phyloP scores from a whole-genome alignment of 2,329 filamentous ascomycete genomes.

The Seiridium unicorne region DNA sequence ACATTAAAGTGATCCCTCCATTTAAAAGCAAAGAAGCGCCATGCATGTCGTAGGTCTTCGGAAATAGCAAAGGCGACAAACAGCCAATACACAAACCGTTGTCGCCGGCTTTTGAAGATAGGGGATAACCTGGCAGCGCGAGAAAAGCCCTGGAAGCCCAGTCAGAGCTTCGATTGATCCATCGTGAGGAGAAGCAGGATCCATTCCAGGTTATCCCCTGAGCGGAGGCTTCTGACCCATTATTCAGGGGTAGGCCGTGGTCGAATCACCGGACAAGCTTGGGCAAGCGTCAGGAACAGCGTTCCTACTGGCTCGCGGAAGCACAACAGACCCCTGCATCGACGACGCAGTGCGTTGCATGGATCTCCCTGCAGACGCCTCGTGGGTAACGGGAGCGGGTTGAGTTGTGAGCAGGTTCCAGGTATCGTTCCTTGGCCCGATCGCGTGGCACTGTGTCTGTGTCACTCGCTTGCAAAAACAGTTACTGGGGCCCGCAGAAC shows the following conservation, averaged over 20 bases:
- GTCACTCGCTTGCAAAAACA: no score
- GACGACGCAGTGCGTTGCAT: background rate
- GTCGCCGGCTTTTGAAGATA: no score
- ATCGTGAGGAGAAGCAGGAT: background rate
- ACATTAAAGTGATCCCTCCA: background rate
- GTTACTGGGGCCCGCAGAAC: no score
- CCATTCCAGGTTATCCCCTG: background rate
- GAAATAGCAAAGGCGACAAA: no score
- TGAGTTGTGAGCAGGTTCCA: background rate
- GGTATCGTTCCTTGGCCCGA: background rate
- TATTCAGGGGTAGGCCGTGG: background rate
- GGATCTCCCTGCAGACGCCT: background rate
- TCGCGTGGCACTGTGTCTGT: no score
- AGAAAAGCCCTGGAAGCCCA: no score
- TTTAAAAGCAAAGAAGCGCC: background rate
- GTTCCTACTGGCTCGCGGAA: conserved; percentile 1
- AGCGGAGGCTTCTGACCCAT: background rate
- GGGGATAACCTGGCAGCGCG: no score
- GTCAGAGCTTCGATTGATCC: no score
- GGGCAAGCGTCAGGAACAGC: conserved; percentile 5
- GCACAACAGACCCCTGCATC: background rate
- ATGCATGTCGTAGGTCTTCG: no score
- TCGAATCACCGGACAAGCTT: background rate
- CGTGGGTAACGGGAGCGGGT: background rate
- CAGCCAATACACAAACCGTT: no score